These are phyloP conservation scores for Globisporangium sylvaticum DNA, from an alignment of 352 stramenopile genomes.

Conservation along the genomic window DNA sequence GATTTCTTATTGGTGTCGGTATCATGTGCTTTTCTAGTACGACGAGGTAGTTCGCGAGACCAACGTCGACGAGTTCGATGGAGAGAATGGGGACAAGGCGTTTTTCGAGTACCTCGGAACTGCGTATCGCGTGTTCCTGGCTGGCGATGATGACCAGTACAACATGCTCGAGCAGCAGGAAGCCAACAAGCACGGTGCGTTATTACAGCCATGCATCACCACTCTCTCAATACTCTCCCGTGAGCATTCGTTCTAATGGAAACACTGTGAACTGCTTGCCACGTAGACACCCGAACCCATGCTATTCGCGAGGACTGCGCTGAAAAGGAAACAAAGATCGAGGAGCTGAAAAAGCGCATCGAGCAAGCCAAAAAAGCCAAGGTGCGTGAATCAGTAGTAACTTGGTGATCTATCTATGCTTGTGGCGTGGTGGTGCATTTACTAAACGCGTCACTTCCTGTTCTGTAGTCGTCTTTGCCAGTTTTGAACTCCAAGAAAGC, in stretches of 20 bases:
- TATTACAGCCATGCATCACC: neutral
- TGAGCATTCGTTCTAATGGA: neutral
- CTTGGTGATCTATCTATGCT: neutral
- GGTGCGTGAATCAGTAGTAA: conserved; percentile 18
- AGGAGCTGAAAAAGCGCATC: conserved; percentile 61
- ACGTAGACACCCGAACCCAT: conserved; percentile 51
- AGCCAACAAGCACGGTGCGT: conserved; percentile 41
- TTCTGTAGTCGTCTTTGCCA: conserved; percentile 60
- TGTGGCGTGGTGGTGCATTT: neutral
- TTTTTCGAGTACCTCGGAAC: conserved; percentile 95
- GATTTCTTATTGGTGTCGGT: conserved; percentile 1
- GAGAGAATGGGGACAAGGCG: conserved; percentile 78
- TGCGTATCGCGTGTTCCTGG: conserved; percentile 93
- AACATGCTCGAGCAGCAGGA: conserved; percentile 83
- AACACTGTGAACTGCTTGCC: neutral
- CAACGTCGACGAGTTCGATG: conserved; percentile 54
- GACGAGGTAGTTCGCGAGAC: conserved; percentile 69
- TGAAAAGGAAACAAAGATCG: conserved; percentile 46
- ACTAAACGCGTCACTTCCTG: no score
- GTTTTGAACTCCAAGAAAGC: conserved; percentile 80
- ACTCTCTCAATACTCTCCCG: neutral
- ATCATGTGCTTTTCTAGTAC: conserved; percentile 51
- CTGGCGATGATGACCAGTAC: conserved; percentile 90
- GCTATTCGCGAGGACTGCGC: conserved; percentile 43
- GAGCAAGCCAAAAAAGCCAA: conserved; percentile 68